These are phyloP conservation scores for Saturnispora zaruensis DNA, from an alignment of 805 yeast genomes.

Conservation along the genomic window DNA sequence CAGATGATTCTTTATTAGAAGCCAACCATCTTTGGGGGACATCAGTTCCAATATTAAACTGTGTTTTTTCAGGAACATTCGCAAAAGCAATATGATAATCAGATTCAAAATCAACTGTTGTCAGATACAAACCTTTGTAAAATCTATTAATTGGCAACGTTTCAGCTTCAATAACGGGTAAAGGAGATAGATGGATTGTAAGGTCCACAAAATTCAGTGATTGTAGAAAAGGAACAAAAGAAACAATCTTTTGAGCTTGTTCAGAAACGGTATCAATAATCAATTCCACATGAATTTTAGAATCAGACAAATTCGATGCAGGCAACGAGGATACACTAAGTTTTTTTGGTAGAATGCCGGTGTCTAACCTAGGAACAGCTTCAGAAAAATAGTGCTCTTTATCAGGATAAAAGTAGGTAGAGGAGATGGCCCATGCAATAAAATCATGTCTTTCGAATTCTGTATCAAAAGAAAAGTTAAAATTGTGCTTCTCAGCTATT, in stretches of 20 bases:
- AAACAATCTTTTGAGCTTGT: slow-evolving; percentile 51
- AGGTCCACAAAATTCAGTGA: slow-evolving; percentile 44
- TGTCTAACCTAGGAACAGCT: slow-evolving; percentile 18
- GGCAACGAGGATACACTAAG: slow-evolving; percentile 3
- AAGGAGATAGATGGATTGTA: slow-evolving; percentile 52
- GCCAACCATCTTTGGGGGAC: slow-evolving; percentile 65
- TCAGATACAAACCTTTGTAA: slow-evolving; percentile 37
- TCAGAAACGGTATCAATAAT: slow-evolving; percentile 69
- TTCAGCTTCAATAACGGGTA: slow-evolving; percentile 19
- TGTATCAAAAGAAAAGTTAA: not conserved
- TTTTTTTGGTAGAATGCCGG: slow-evolving; percentile 5
- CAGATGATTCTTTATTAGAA: slow-evolving; percentile 38
- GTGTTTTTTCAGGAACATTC: slow-evolving; percentile 41
- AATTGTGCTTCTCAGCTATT: not conserved
- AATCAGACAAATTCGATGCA: slow-evolving; percentile 1
- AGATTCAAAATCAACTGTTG: slow-evolving; percentile 10
- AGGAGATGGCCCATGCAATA: slow-evolving; percentile 16
- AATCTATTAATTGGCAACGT: slow-evolving; percentile 48
- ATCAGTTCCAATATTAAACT: slow-evolving; percentile 49
- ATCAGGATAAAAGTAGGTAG: slow-evolving; percentile 23
- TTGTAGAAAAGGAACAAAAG: slow-evolving; percentile 32
- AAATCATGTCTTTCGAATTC: slow-evolving; percentile 17
- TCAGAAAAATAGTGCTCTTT: slow-evolving; percentile 21
- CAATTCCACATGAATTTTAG: slow-evolving; percentile 43
- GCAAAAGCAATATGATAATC: slow-evolving; percentile 32